Base-by-base conservation (phyloP, 1,284 basidiomycete genomes). In the Pseudozyma thailandica region DNA sequence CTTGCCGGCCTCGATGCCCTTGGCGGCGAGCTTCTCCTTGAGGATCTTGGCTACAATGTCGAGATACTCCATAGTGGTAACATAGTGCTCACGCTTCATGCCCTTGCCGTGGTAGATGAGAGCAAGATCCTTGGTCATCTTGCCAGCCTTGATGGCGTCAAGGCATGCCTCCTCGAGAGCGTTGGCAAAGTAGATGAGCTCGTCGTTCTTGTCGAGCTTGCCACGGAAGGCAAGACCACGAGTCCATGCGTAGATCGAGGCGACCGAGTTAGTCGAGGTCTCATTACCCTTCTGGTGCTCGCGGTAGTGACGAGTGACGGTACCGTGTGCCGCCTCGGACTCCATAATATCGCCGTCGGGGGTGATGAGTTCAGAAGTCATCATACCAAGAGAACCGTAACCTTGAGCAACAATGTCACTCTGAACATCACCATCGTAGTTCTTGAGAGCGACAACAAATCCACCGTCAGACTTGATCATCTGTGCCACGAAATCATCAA, bases 221-320 rank as follows among this genome's bases (percentile, higher is more conserved):
- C 94, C 95, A 68, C 95, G 90, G 86, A 95, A 93, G 37, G 72
- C 56, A 35, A 93, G 85, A 1, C 95, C 95, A 49, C 96, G 90
- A 16, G 95, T 98, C 95, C 95, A 98, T 13, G 95, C 95, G 81
- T 95, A 98, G 86, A 98, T 98, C 58, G 92, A 94, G 39, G 95
- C 95, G 74, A 98, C 94, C 33, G 94, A 94, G 89, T 98, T 98
- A 62, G 95, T 98, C 63, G 92, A 82, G 13, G 84, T 97, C 85
- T 97, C 93, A 68, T 91, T 90, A 65, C 84, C 84, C 86, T 96
- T 94, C 85, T 98, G 94, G 85, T 90, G 91, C 86, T 98, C 94
- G 60, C 95, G 91, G 86, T 94, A 98, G 86, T 98, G 95, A 33
- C 95, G 90, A 7, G 94, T 97, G 58, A 72, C 75, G 44, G 62